Base-by-base conservation (phyloP, 768 basidiomycete species). In the Pulveroboletus sp. region DNA sequence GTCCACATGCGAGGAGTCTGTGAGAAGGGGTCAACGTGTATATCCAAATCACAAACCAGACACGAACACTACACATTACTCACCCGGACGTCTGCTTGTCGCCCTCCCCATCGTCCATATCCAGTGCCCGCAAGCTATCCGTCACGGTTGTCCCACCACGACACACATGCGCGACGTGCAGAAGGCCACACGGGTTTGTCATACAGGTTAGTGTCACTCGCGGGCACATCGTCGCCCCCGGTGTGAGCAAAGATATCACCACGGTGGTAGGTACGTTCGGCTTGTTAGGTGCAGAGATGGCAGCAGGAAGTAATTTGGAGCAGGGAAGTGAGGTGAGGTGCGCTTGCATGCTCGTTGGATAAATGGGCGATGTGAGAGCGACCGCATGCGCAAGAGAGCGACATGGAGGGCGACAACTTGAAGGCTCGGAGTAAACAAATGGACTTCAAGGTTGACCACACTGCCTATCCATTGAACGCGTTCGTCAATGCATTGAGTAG, bases 341-440 rank as follows among this genome's bases (percentile, higher is more conserved):
- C 95, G 14, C 20, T 14, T 45, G 34, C 32, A 4, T 57, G 67
- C 59, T 59, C 51, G 29, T 55, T 32, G 56, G 55, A 49, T 86
- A 80, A 3, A 72, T 64, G 38, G 72, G 59, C 55, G 24, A 65
- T 36, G 10, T 43, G 52, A 43, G 38, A 76, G 45, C 81, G 80
- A 12, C 91, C 92, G 53, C 97, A 99, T 0, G 93, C 90, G 61
- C 95, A 97, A 24, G 79, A 79, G n/a, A n/a, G n/a, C n/a, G n/a
- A n/a, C n/a, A n/a, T n/a, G n/a, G n/a, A n/a, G n/a, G n/a, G n/a
- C n/a, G n/a, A n/a, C n/a, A n/a, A n/a, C n/a, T n/a, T n/a, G n/a
- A n/a, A n/a, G n/a, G n/a, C n/a, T n/a, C n/a, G n/a, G n/a, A n/a
- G n/a, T n/a, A n/a, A n/a, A n/a, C n/a, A n/a, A n/a, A n/a, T n/a